Percentiles rank a stretch among this genome's conserved stretches.
Conservation (phyloP, 306 rosid genomes). For the Sicyos baderoa region DNA sequence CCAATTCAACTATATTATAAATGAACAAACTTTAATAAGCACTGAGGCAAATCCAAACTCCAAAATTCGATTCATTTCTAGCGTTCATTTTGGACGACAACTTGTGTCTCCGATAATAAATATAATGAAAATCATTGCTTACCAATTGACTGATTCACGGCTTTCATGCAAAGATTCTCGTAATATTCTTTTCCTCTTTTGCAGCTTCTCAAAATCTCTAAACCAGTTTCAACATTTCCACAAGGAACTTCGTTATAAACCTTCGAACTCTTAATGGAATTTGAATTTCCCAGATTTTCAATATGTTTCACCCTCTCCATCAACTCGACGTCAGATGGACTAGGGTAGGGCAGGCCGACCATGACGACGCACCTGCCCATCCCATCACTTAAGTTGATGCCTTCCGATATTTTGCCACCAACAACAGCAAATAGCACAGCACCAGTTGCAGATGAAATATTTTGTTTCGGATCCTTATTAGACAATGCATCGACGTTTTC, state of each 20-base stretch:
- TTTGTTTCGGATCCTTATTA: slow-evolving; percentile 32
- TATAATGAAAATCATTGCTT: slow-evolving; percentile 20
- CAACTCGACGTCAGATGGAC: slow-evolving; percentile 78
- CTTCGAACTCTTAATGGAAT: slow-evolving; percentile 26
- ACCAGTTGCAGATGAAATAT: slow-evolving; percentile 43
- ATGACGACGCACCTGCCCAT: slow-evolving; percentile 91
- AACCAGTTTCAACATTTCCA: slow-evolving; percentile 54
- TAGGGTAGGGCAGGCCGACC: slow-evolving; percentile 96
- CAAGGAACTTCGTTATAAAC: slow-evolving; percentile 30
- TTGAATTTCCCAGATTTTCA: slow-evolving; percentile 49
- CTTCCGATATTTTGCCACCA: slow-evolving; percentile 93
- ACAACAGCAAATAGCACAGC: slow-evolving; percentile 83
- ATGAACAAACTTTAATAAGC: neutral
- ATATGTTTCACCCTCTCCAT: slow-evolving; percentile 86
- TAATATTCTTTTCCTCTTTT: slow-evolving; percentile 82
- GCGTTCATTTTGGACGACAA: neutral
- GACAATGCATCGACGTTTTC: slow-evolving; percentile 44
- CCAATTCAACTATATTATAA: neutral
- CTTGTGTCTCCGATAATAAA: slow-evolving; percentile 4
- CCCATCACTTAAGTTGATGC: slow-evolving; percentile 95
- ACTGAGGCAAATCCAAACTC: neutral
- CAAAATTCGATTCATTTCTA: neutral
- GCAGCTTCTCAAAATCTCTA: slow-evolving; percentile 70
- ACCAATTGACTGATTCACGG: slow-evolving; percentile 97
- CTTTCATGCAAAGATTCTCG: slow-evolving; percentile 97